Base-by-base conservation (phyloP, 345 rosid species). In the Punica granatum region DNA sequence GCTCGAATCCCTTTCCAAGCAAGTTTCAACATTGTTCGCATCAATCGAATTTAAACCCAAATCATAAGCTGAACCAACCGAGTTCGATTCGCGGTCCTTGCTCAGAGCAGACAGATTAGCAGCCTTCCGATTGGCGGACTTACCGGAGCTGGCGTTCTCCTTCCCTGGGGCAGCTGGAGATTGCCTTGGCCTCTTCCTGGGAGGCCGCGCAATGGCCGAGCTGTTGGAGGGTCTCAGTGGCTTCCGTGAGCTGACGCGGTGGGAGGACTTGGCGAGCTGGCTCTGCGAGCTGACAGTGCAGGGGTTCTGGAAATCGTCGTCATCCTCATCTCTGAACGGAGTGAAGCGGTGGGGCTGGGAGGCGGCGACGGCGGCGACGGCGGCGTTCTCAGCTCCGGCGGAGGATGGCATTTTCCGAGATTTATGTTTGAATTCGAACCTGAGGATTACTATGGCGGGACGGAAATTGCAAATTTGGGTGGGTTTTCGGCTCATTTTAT, bases 291-390 rank as follows among this genome's bases (percentile, higher is more conserved):
- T 60, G 64, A 60, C 51, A 14, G 19, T 37, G 67, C 60, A 59
- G 51, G 36, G 63, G 60, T 11, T 63, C 26, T 68, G 71, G 51
- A 68, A 68, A 59, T 68, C 71, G 65, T 68, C 71, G 36, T 59
- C 71, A 23, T 62, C 72, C 13, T 65, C 70, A 56, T 4, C 65
- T 41, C 6, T 34, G 68, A 12, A 33, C 14, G 39, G 1, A 41
- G 32, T 36, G 36, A 41, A 33, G 19, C 43, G 67, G 18, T 5
- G 43, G 23, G 67, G 44, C 61, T 43, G 59, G n/a, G 62, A 39
- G 6, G 33, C 48, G 41, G 25, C 21, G 39, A 19, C 53, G 41
- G 25, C 21, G 39, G 25, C 53, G 11, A 5, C 28, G 23, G 66
- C 26, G 42, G 71, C 21, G 65, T 16, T 3, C 14, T 2, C 26